Conservation (phyloP, 2,329 filamentous ascomycete species). For the Teratosphaeriaceae sp. region DNA sequence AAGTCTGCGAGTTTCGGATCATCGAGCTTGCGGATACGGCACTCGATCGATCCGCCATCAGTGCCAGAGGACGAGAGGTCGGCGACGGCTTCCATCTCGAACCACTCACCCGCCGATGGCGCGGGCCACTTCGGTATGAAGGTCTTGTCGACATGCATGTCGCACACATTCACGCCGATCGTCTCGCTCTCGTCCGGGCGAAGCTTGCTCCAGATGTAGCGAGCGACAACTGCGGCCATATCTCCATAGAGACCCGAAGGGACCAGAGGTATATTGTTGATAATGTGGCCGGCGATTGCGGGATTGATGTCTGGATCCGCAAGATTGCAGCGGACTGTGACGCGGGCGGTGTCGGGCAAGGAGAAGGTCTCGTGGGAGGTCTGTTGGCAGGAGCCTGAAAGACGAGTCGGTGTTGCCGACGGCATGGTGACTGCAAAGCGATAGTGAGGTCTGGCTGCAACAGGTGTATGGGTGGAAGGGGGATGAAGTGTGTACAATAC, state of each 20-base stretch:
- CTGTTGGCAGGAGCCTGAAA: slow-evolving; percentile 21
- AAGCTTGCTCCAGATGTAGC: slow-evolving; percentile 17
- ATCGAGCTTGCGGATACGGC: slow-evolving; percentile 16
- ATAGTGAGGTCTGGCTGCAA: background rate
- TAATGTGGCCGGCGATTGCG: slow-evolving; percentile 25
- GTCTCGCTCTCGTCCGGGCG: slow-evolving; percentile 9
- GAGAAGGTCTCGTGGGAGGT: slow-evolving; percentile 12
- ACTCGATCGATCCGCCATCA: slow-evolving; percentile 11
- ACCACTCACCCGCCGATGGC: slow-evolving; percentile 16
- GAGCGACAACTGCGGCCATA: slow-evolving; percentile 26
- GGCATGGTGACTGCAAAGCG: background rate
- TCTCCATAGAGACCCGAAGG: slow-evolving; percentile 29
- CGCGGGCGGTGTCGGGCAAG: slow-evolving; percentile 8
- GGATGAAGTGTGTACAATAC: no score
- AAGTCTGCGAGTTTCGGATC: slow-evolving; percentile 19
- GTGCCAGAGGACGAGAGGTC: slow-evolving; percentile 4
- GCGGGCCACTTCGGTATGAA: slow-evolving; percentile 18
- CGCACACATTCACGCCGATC: slow-evolving; percentile 19
- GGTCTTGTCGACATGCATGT: slow-evolving; percentile 22
- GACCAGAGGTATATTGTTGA: slow-evolving; percentile 27
- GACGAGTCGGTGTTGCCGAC: background rate
- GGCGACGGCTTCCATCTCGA: slow-evolving; percentile 20
- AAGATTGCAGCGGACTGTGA: slow-evolving; percentile 21
- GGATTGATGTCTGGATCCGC: slow-evolving; percentile 17
- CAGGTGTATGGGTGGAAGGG: background rate